Evolutionary conservation across 176 grass and related monocot species (phyloP), one percentile per base, ranked within the genome.

Genomic region (Rhynchospora tenuis): DNA sequence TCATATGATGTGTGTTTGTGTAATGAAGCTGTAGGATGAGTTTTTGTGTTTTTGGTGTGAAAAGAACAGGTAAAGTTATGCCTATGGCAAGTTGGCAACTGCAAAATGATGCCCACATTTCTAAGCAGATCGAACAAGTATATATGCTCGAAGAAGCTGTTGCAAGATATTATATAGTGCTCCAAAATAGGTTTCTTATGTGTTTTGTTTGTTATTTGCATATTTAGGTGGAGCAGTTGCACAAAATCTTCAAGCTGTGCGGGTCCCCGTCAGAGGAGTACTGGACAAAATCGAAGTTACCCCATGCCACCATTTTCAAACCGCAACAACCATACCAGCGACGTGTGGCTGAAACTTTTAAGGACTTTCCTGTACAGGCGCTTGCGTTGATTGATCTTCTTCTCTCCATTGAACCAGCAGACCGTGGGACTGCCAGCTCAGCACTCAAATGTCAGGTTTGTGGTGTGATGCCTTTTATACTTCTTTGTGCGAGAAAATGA

Each of bases 221-320:
- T 82, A 86, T 89, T 44, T 80, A 99, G 97, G 97, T 99, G 80
- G 97, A 99, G 81, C 97, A 99, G 64, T 85, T 99, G 54, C 97
- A 99, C 81, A 99, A 99, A 89, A 99, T 99, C 92, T 99, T 99
- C 85, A 99, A 99, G 86, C 93, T 99, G 20, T 96, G 93, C 76
- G 97, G 97, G 86, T 99, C 97, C 24, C 97, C 97, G 2, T 92
- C 91, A 16, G 97, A 96, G 62, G 93, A 99, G 58, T 99, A 96
- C 72, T 99, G 97, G 97, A 96, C 71, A 61, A 99, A 96, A 86
- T 96, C 93, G 85, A 96, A 89, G 82, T 86, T 99, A 84, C 97
- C 97, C 7, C 97, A 99, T 92, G 97, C 97, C 5, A 99, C 97
- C 28, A 99, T 95, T 81, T 99, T 99, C 84, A 99, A 96, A 89